Conservation (phyloP, 495 filamentous ascomycete genomes). For the Penicillium flavigenum region DNA sequence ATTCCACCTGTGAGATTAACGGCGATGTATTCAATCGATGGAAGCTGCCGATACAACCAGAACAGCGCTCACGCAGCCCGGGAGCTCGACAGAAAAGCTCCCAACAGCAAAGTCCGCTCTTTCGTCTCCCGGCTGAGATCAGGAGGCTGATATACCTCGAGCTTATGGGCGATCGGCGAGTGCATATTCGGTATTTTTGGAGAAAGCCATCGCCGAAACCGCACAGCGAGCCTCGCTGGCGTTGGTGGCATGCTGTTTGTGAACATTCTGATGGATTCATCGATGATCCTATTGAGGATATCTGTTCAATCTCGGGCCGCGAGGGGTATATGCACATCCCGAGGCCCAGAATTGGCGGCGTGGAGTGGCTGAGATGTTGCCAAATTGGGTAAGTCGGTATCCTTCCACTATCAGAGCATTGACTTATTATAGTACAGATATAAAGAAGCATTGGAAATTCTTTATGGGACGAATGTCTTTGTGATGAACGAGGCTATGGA, state of each 20-base stretch:
- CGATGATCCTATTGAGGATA: constrained; percentile 4
- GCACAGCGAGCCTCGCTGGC: constrained; percentile 10
- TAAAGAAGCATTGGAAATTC: constrained; percentile 17
- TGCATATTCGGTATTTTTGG: constrained; percentile 20
- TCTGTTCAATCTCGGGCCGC: not conserved
- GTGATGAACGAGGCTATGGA: constrained; percentile 4
- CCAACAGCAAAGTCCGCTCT: constrained; percentile 11
- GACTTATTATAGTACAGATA: constrained; percentile 14
- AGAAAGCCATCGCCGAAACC: constrained; percentile 9
- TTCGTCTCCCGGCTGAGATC: constrained; percentile 14
- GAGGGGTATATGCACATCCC: constrained; percentile 4
- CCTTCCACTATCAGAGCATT: not conserved
- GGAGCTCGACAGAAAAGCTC: not conserved
- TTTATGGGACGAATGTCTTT: constrained; percentile 23
- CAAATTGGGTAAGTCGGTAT: constrained; percentile 17
- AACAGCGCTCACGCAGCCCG: not conserved
- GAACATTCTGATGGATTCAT: constrained; percentile 2
- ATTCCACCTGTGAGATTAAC: too few species aligned
- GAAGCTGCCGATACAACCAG: constrained; percentile 19
- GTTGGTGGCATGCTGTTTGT: constrained; percentile 22
- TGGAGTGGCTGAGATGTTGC: constrained; percentile 21
- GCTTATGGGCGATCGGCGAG: constrained; percentile 19
- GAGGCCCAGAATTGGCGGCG: constrained; percentile 12
- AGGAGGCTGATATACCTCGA: constrained; percentile 20
- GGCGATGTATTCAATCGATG: constrained; percentile 1